Base-by-base conservation (phyloP, 2,329 filamentous ascomycete genomes). In the Colletotrichum sp. region DNA sequence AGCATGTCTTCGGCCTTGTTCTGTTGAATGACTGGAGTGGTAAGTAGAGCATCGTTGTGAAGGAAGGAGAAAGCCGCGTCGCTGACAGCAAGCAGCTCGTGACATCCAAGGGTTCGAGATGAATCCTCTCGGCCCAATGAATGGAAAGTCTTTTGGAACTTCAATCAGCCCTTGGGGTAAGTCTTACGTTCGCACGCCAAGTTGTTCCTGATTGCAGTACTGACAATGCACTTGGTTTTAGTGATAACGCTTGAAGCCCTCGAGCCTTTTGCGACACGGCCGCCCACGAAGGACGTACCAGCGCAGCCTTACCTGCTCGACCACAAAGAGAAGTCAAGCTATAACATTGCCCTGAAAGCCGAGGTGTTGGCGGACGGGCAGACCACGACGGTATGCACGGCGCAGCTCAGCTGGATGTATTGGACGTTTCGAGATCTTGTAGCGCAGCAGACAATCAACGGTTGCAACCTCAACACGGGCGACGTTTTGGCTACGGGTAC, bases 81-180 rank as follows among this genome's bases (percentile, higher is more conserved):
- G 34, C 74, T 83, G 9, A 80, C 56, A 2, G 71, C 69, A 84
- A 2, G 71, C 70, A 84, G 89, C 91, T 25, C 85, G 91, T n/a
- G 91, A 93, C 79, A 90, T 93, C 25, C 91, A 93, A 80, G 87
- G 83, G 0, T 84, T 90, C 27, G 92, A 93, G 78, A 93, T 93
- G 91, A 85, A 84, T 4, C 91, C 91, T 0, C 82, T 93, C 0
- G 91, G 91, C 0, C 92, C 92, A 0, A 87, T 93, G 68, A 91
- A 92, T 66, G 87, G 88, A 4, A 94, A 93, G 80, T 89, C 87
- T 36, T 92, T 93, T 58, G 88, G 87, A 8, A 93, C 91, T 0
- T 88, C 86, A 1, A 89, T 93, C 27, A 91, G 89, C 0, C 91
- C 92, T 0, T 93, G 92, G 92, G 73, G 73, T 75, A 9, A 75